Evolutionary conservation across 129 eudicot genomes (phyloP), one percentile per base, ranked within the genome.

Genomic region (Arctium lappa): DNA sequence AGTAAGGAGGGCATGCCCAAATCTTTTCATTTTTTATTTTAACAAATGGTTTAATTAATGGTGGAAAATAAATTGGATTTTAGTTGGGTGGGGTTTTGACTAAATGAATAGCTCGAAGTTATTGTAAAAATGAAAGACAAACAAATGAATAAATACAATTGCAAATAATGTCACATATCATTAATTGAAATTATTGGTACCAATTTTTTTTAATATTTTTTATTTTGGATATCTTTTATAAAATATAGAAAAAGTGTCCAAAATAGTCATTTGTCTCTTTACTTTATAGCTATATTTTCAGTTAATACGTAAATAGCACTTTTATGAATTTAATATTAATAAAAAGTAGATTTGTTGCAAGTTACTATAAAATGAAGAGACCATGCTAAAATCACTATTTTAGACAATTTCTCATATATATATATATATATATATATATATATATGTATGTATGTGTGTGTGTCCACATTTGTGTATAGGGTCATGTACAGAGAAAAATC

Each of bases 21-120:
- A 8, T 11, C 5, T 53, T 56, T 56, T 15, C 4, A 8, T 42
- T 42, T 42, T 13, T 53, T 1, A 4, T 60, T 60, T 4, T 12
- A 13, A n/a, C n/a, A 16, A 4, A 4, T 60, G 4, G 0, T 16
- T n/a, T 60, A 4, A 16, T n/a, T 60, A 4, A 16, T 16, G 68
- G 29, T 60, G 68, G 60, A 66, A 39, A 27, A 68, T 40, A 68
- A 79, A 65, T 37, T 39, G 82, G 81, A 79, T 1, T 69, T 29
- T 79, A 66, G 75, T 79, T 79, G 75, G 82, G 82, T 79, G 75
- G 75, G 82, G 31, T 69, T 66, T 39, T 39, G 8, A 79, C 74
- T 44, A 79, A 69, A 42, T 79, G 66, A 69, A 40, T 27, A 7
- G 39, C 34, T 40, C 30, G 11, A 79, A 66, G 38, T 66, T 65